phyloP scores from a whole-genome alignment of 768 basidiomycete species.

The Vararia minispora region DNA sequence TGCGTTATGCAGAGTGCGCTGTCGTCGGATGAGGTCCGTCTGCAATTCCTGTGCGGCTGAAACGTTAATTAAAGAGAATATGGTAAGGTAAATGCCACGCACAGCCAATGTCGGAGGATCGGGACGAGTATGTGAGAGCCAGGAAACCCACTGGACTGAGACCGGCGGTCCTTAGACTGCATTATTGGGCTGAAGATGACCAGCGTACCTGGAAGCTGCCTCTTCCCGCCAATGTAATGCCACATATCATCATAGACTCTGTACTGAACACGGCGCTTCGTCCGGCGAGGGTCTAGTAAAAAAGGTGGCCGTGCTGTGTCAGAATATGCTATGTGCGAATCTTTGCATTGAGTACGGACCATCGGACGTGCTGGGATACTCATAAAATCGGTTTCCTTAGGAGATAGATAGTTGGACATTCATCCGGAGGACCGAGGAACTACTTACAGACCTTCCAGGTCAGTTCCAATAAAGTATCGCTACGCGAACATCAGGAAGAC shows the following conservation, averaged over 20 bases:
- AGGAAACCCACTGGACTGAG: constrained; percentile 13
- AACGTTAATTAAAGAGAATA: neutral
- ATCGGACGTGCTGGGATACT: constrained; percentile 9
- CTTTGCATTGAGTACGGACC: constrained; percentile 2
- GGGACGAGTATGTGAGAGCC: constrained; percentile 11
- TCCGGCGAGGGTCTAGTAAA: constrained; percentile 5
- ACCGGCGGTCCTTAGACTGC: neutral
- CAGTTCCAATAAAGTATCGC: constrained; percentile 9
- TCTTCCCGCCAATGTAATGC: constrained; percentile 9
- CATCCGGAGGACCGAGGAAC: neutral
- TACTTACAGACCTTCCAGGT: constrained; percentile 9
- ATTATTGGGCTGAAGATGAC: neutral
- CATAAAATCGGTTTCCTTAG: constrained; percentile 12
- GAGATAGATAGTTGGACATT: neutral
- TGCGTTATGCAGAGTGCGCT: constrained; percentile 9
- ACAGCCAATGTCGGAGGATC: constrained; percentile 9
- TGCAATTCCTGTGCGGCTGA: constrained; percentile 8
- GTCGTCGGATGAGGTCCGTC: constrained; percentile 9
- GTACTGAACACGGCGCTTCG: constrained; percentile 9
- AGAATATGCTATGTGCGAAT: neutral
- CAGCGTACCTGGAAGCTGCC: constrained; percentile 11
- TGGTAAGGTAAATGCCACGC: neutral
- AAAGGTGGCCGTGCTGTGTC: neutral
- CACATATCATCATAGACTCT: constrained; percentile 11
- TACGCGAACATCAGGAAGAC: too few species aligned